A percentile compares a stretch with the other conserved stretches of the same genome.
Evolutionary conservation across 1,139 yeast genomes (phyloP).

Genomic region (Candida sp.): DNA sequence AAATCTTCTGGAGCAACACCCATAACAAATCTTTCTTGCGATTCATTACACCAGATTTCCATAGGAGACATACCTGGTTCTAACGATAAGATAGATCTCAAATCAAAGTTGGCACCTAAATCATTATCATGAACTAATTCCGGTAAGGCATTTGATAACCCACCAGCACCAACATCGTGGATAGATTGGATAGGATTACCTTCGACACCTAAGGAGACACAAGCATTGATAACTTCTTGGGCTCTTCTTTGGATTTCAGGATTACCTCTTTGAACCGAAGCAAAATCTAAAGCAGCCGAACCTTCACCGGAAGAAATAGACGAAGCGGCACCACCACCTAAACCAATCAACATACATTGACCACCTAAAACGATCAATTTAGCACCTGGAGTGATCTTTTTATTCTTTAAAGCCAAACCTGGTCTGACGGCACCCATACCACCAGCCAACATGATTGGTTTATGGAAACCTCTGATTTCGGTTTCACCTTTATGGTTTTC

Average conservation of each 20-base stretch:
- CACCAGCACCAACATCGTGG: constrained; percentile 99
- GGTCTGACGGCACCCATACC: constrained; percentile 98
- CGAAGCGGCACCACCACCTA: constrained; percentile 99
- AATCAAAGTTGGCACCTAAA: constrained; percentile 89
- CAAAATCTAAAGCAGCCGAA: constrained; percentile 94
- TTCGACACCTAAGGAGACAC: constrained; percentile 75
- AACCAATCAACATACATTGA: constrained; percentile 97
- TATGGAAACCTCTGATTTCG: constrained; percentile 95
- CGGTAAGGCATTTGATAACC: constrained; percentile 94
- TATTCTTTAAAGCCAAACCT: constrained; percentile 83
- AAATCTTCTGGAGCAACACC: constrained; percentile 86
- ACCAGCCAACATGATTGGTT: constrained; percentile 99
- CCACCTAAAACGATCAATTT: constrained; percentile 95
- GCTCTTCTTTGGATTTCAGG: constrained; percentile 99
- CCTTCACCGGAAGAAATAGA: constrained; percentile 95
- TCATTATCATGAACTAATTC: constrained; percentile 97
- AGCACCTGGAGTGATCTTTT: constrained; percentile 89
- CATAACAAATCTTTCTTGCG: constrained; percentile 96
- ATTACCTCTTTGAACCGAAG: constrained; percentile 98
- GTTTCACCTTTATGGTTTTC: constrained; percentile 55
- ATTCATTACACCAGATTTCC: constrained; percentile 99
- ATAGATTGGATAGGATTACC: constrained; percentile 88
- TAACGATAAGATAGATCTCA: constrained; percentile 83
- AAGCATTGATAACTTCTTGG: constrained; percentile 94
- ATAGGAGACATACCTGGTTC: constrained; percentile 99